Percentiles rank a stretch among this genome's conserved stretches.
Conservation (phyloP, 176 grass and related monocot species). For the Musa acuminata region DNA sequence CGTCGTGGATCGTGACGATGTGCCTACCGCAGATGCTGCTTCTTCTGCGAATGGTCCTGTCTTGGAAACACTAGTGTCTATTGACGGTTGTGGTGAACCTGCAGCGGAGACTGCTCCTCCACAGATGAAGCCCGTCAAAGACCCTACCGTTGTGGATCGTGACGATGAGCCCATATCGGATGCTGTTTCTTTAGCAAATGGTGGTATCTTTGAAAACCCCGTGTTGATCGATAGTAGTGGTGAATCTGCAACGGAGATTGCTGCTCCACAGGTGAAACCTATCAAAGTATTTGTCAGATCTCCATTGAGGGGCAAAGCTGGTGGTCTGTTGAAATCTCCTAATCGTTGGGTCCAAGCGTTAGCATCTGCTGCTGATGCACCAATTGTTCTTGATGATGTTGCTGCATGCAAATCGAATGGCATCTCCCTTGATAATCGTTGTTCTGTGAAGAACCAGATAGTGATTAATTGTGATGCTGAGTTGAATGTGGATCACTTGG, state of each 20-base stretch:
- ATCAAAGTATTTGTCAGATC: conserved; percentile 17
- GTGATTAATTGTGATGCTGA: not conserved
- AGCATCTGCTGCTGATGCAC: not conserved
- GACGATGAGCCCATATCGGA: not conserved
- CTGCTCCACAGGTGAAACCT: not conserved
- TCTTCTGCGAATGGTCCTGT: not conserved
- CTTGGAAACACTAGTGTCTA: not conserved
- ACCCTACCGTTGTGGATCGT: not conserved
- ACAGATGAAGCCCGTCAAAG: not conserved
- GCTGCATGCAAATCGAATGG: not conserved
- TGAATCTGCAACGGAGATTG: not conserved
- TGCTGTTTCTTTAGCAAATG: not conserved
- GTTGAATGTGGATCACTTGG: not conserved
- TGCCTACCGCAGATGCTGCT: not conserved
- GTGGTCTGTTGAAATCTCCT: conserved; percentile 1
- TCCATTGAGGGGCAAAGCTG: not conserved
- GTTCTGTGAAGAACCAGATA: not conserved
- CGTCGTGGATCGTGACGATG: not conserved
- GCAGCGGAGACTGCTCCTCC: not conserved
- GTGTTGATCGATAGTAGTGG: not conserved
- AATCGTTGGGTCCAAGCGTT: not conserved
- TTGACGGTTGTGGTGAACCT: conserved; percentile 1
- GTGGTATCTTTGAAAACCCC: not conserved
- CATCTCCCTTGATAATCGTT: not conserved
- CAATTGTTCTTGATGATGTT: conserved; percentile 1